Base-by-base conservation (phyloP, 2,329 filamentous ascomycete genomes). In the Trichothecium roseum region DNA sequence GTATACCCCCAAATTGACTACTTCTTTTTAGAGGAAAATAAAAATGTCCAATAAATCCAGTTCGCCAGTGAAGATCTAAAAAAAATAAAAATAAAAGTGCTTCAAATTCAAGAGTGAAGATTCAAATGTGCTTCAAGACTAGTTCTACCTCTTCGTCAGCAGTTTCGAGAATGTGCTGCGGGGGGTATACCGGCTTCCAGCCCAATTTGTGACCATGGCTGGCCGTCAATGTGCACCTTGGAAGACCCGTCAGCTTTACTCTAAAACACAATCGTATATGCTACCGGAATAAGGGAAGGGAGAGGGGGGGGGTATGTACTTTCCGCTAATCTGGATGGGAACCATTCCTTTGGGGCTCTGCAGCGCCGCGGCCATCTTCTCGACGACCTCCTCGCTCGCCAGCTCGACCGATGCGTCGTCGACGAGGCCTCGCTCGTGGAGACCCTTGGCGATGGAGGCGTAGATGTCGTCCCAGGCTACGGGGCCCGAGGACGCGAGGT, bases 391-490 rank as follows among this genome's bases (percentile, higher is more conserved):
- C 4, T 57, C 51, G 32, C 62, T 53, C 0, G 62, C 64, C 5
- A 42, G 24, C 2, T 43, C 38, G 0, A 73, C 56, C 0, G 40
- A 40, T 1, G 51, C 51, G 28, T 62, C 56, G 5, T 53, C 50
- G 6, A 73, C 47, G 6, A 63, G 41, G 1, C 52, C 48, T 2
- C 59, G 54, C 40, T 63, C 59, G 2, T 48, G 50, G 8, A 74
- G 46, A 2, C 57, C 48, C 13, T 45, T 46, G 1, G 60, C 68
- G 39, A 73, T 60, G 3, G 62, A 58, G 4, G 37, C 42, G 45
- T 73, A 74, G 0, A 75, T 36, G 35, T 70, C 65, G 13, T 63
- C 52, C 70, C 69, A 75, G 0, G 55, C 56, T 4, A 74, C 51
- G 14, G 51, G 58, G 1, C 70, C 70, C 0, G 66, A 51, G 0